phyloP scores from a whole-genome alignment of 768 basidiomycete genomes.

The Mycena maculata region DNA sequence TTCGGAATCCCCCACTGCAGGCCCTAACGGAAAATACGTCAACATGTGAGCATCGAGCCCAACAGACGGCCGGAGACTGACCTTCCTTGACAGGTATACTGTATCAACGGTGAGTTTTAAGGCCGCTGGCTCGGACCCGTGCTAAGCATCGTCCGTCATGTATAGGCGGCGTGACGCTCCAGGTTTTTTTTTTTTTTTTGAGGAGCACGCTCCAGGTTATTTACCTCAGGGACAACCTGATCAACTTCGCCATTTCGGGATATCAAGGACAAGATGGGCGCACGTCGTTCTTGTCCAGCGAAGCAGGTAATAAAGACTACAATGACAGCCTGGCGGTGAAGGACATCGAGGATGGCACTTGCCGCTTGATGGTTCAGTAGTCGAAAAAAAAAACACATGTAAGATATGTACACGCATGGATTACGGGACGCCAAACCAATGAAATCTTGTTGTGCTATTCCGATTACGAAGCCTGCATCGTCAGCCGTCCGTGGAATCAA shows the following conservation, averaged over 20 bases:
- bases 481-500: too few relatives aligned
- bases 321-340: constrained; percentile 9
- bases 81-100: constrained; percentile 3
- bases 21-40: constrained; percentile 2
- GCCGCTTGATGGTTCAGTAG: constrained; percentile 21
- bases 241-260: constrained; percentile 13
- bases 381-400: background rate
- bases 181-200: too few relatives aligned
- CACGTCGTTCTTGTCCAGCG: constrained; percentile 14
- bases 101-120: constrained; percentile 2
- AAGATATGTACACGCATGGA: too few relatives aligned
- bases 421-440: background rate
- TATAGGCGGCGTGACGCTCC: too few relatives aligned
- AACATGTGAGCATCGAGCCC: constrained; percentile 6
- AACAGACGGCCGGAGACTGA: background rate
- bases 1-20: background rate
- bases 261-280: constrained; percentile 20
- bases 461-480: background rate
- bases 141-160: constrained; percentile 5
- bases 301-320: constrained; percentile 12
- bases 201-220: too few relatives aligned
- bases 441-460: background rate
- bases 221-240: background rate
- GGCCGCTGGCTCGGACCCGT: background rate
- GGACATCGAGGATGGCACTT: background rate